phyloP scores from a whole-genome alignment of 192 early-diverging fungal genomes.

The Mortierella claussenii region DNA sequence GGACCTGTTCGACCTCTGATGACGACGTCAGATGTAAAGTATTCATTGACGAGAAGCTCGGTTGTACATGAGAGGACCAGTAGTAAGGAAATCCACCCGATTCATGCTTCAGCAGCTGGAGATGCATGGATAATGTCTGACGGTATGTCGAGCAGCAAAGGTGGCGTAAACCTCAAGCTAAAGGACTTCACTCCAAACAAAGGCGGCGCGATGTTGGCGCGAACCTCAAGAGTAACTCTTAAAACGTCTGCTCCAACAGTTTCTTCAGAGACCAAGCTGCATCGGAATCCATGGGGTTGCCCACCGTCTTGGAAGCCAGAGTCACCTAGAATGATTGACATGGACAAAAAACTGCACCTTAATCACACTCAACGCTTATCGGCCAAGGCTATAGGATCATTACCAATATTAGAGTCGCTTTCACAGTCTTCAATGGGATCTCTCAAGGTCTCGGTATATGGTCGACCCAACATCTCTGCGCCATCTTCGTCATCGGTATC shows the following conservation, averaged over 20 bases:
- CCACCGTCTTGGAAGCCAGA: conserved; percentile 50
- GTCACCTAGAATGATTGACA: conserved; percentile 42
- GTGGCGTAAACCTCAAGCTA: too few relatives aligned
- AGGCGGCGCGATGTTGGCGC: too few relatives aligned
- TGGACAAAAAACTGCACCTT: conserved; percentile 16
- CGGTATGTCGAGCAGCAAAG: too few relatives aligned
- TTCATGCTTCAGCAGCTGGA: background rate
- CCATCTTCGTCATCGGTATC: conserved; percentile 23
- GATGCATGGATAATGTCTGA: background rate
- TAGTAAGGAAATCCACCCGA: background rate
- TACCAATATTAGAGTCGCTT: conserved; percentile 1
- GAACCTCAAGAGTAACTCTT: background rate
- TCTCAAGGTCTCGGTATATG: conserved; percentile 45
- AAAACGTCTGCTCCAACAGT: background rate
- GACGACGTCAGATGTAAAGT: background rate
- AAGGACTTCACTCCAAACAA: too few relatives aligned
- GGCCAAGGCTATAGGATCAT: background rate
- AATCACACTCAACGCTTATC: conserved; percentile 1
- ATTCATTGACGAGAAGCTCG: conserved; percentile 17
- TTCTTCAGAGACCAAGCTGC: background rate
- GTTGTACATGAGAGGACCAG: conserved; percentile 2
- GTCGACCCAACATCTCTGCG: conserved; percentile 9
- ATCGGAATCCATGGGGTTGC: conserved; percentile 40
- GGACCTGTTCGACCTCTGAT: too few relatives aligned
- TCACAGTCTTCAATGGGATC: conserved; percentile 17